Base-by-base conservation (phyloP, 805 yeast species). In the Lachancea sp. region DNA sequence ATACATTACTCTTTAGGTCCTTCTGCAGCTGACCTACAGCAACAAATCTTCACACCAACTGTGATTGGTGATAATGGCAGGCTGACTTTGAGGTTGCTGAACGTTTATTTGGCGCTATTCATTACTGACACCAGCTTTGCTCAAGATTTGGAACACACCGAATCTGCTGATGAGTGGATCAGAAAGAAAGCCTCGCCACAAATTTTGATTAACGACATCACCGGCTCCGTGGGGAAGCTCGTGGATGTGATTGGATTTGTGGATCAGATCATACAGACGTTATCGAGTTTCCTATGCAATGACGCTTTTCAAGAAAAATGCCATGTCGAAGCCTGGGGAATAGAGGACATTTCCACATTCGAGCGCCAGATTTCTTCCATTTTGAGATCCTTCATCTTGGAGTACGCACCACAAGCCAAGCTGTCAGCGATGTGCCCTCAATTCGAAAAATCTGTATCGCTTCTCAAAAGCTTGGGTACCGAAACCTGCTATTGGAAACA, bases 1-100 rank as follows among this genome's bases (percentile, higher is more conserved):
- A 38, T 43, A 8, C 46, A 33, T 25, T 43, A 43, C 25, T 43
- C 46, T 2, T 15, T 43, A 20, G 32, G 38, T 38, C 32, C 42
- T 17, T 38, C 46, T n/a, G 16, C 36, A n/a, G 36, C 16, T 29
- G 15, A 36, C 15, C 25, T 2, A 2, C 22, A 29, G 12, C 22
- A 36, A 6, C 26, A 20, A 18, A 13, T 25, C 12, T 33, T 33
- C 22, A 37, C 38, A 5, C 26, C 46, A 12, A 22, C 38, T 13
- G 27, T 33, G 15, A 26, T 27, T 18, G 42, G 35, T 3, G 40
- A 38, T 13, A 43, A 43, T 33, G 42, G 30, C 10, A 41, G 37
- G 18, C 31, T 43, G 31, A 43, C 40, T 13, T 18, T 43, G 19
- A 32, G 32, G 15, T 16, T 43, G 15, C 26, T 43, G 19, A 43